A percentile compares a stretch with the other conserved stretches of the same genome.
Conservation (phyloP, 345 rosid species). For the Sisymbrium altissimum region DNA sequence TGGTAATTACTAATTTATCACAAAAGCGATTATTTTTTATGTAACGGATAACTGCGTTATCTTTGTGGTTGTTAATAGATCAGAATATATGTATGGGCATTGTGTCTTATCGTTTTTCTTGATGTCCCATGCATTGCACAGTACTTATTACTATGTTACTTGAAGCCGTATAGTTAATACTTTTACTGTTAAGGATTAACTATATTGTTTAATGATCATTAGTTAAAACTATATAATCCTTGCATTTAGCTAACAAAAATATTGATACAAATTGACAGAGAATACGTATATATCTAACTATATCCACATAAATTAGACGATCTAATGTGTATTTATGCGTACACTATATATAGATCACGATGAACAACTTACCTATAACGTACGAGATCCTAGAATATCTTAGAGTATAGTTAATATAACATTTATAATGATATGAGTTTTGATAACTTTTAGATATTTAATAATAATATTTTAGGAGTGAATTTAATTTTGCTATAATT, state of each 20-base stretch:
- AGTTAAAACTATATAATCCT: neutral
- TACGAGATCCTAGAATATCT: no score
- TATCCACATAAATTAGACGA: no score
- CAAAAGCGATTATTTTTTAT: neutral
- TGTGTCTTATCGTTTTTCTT: neutral
- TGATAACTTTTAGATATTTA: no score
- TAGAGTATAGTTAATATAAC: no score
- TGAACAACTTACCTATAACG: no score
- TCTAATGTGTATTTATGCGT: no score
- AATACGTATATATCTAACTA: neutral
- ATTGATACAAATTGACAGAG: neutral
- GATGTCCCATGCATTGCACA: neutral
- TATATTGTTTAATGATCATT: neutral
- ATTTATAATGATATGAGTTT: no score
- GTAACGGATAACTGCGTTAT: neutral
- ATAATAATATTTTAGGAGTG: no score
- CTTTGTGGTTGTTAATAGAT: neutral
- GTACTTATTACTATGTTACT: neutral
- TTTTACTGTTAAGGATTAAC: neutral
- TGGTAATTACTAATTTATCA: neutral
- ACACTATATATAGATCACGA: no score
- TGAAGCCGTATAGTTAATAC: neutral
- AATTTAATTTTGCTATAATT: no score
- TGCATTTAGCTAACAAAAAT: neutral
- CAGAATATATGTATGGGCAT: constrained; percentile 1